phyloP scores from a whole-genome alignment of 495 filamentous ascomycete genomes.

The Hyaloscypha finlandica region DNA sequence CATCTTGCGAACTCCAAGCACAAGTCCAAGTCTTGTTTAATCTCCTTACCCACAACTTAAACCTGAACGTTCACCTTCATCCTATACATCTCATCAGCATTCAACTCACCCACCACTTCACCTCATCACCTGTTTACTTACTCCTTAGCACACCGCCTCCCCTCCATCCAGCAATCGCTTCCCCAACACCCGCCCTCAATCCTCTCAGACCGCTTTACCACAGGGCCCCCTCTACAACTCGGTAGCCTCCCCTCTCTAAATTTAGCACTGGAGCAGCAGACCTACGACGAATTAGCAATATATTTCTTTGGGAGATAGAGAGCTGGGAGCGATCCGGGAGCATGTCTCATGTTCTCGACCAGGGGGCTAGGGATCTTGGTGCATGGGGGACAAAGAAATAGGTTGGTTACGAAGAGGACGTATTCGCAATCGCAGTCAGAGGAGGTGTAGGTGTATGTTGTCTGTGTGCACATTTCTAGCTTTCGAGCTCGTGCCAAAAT shows the following conservation, averaged over 20 bases:
- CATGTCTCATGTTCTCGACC: too few species aligned
- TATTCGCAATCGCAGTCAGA: conserved; percentile 8
- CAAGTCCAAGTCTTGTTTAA: too few species aligned
- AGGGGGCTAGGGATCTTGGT: too few species aligned
- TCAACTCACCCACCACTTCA: not conserved
- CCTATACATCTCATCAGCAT: not conserved
- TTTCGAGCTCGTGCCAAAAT: not conserved
- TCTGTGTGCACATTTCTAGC: conserved; percentile 2
- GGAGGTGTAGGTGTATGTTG: conserved; percentile 1
- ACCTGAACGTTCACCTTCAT: not conserved
- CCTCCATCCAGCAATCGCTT: not conserved
- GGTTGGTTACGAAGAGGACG: not conserved
- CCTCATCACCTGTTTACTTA: not conserved
- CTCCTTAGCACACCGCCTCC: not conserved
- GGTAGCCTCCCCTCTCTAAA: not conserved
- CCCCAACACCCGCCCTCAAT: not conserved
- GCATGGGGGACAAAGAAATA: too few species aligned
- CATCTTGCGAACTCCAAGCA: too few species aligned
- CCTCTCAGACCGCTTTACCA: not conserved
- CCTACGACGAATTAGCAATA: too few species aligned
- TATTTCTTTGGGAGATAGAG: too few species aligned
- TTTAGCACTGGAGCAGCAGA: not conserved
- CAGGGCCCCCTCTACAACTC: not conserved
- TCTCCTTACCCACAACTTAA: not conserved
- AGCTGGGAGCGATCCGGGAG: too few species aligned